Conservation (phyloP, 164 flowering plant genomes). For the Vitis labrusca region DNA sequence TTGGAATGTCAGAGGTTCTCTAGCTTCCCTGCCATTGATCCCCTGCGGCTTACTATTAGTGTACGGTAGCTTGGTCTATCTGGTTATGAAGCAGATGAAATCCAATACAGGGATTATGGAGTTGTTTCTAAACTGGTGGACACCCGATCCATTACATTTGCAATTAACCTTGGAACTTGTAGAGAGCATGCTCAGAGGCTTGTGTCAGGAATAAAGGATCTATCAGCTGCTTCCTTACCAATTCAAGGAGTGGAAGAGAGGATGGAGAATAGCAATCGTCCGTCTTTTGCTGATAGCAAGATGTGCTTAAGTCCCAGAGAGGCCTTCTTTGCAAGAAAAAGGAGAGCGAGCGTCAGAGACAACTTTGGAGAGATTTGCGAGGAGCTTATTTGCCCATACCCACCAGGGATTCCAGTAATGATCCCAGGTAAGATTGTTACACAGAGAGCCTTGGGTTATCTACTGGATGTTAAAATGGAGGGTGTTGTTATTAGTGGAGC, state of each 20-base stretch:
- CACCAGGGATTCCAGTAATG: slow-evolving; percentile 60
- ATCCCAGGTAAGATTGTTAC: slow-evolving; percentile 57
- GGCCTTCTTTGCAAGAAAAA: slow-evolving; percentile 71
- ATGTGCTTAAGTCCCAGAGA: slow-evolving; percentile 64
- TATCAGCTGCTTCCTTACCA: slow-evolving; percentile 7
- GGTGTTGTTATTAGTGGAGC: slow-evolving; percentile 54
- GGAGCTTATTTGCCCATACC: slow-evolving; percentile 64
- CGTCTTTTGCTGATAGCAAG: slow-evolving; percentile 37
- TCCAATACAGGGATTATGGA: slow-evolving; percentile 16
- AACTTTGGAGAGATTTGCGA: slow-evolving; percentile 51
- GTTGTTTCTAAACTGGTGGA: slow-evolving; percentile 39
- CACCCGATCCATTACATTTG: slow-evolving; percentile 27
- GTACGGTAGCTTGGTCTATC: slow-evolving; percentile 35
- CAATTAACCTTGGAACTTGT: slow-evolving; percentile 36
- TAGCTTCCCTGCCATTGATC: slow-evolving; percentile 31
- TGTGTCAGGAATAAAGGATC: slow-evolving; percentile 19
- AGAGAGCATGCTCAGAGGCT: slow-evolving; percentile 34
- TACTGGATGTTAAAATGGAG: slow-evolving; percentile 30
- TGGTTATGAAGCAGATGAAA: slow-evolving; percentile 42
- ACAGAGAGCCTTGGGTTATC: slow-evolving; percentile 34
- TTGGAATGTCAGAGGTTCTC: slow-evolving; percentile 21
- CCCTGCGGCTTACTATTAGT: slow-evolving; percentile 35
- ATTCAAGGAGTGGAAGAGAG: slow-evolving; percentile 1
- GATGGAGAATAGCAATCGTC: slow-evolving; percentile 1
- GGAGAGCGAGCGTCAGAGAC: slow-evolving; percentile 29